Percentiles rank a stretch among this genome's conserved stretches.
Conservation (phyloP, 176 grass and related monocot species). For the Puya raimondii region DNA sequence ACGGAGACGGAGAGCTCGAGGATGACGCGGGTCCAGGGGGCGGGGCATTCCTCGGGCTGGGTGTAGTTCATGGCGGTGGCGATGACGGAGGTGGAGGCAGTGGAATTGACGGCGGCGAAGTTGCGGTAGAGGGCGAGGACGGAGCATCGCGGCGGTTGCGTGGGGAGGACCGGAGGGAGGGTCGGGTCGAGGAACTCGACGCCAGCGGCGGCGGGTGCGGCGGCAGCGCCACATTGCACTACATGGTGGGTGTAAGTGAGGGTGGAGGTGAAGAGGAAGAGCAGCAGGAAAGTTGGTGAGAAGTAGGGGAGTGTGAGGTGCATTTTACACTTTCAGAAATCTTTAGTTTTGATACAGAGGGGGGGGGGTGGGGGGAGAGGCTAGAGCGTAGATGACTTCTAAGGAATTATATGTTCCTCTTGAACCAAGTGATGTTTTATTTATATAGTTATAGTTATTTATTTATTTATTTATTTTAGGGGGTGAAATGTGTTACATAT, state of each 20-base stretch:
- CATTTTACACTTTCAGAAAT: neutral
- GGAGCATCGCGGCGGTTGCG: neutral
- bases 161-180: neutral
- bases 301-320: neutral
- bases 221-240: neutral
- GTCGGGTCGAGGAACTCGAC: conserved; percentile 11
- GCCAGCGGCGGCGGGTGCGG: too few species aligned
- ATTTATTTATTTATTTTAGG: too few species aligned
- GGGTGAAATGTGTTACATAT: too few species aligned
- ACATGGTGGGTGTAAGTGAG: neutral
- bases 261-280: neutral
- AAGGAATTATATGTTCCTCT: too few species aligned
- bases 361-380: too few species aligned
- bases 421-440: too few species aligned
- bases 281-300: neutral
- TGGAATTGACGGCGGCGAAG: neutral
- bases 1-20: neutral
- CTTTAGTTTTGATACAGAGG: too few species aligned
- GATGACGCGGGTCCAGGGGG: conserved; percentile 10
- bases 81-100: too few species aligned
- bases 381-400: too few species aligned
- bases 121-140: neutral
- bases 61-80: conserved; percentile 1
- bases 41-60: conserved; percentile 1
- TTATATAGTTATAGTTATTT: too few species aligned